Percentiles rank a stretch among this genome's conserved stretches.
phyloP scores from a whole-genome alignment of 192 early-diverging fungal genomes.

The Dissophora ornata region DNA sequence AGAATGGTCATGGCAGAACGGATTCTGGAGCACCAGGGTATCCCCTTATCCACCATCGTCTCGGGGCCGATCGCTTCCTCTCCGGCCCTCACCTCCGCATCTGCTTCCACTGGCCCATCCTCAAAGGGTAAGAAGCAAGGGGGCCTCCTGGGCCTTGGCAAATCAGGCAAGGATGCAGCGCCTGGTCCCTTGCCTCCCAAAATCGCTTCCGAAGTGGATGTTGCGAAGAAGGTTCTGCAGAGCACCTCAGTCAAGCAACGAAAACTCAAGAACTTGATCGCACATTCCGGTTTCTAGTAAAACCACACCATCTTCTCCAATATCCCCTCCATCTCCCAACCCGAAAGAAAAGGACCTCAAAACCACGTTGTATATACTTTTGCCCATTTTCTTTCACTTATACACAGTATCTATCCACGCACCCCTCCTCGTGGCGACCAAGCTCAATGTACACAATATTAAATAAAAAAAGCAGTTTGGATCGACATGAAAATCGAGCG shows the following conservation, averaged over 20 bases:
- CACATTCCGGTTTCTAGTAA: slow-evolving; percentile 41
- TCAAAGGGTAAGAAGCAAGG: slow-evolving; percentile 31
- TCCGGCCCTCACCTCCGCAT: slow-evolving; percentile 4
- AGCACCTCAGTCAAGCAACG: slow-evolving; percentile 41
- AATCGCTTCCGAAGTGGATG: slow-evolving; percentile 30
- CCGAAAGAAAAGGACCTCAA: too few relatives aligned
- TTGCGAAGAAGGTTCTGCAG: slow-evolving; percentile 35
- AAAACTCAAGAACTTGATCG: slow-evolving; percentile 44
- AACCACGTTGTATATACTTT: too few relatives aligned
- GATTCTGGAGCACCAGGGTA: slow-evolving; percentile 41
- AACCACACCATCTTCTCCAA: background rate
- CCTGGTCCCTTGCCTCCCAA: slow-evolving; percentile 9
- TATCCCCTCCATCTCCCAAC: background rate
- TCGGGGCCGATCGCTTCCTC: slow-evolving; percentile 8
- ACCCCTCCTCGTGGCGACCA: too few relatives aligned
- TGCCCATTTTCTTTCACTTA: too few relatives aligned
- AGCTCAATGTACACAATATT: too few relatives aligned
- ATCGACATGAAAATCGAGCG: too few relatives aligned
- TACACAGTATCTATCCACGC: too few relatives aligned
- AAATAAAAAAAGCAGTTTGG: too few relatives aligned
- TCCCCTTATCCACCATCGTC: background rate
- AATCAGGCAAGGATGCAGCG: slow-evolving; percentile 19
- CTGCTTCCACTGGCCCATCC: background rate
- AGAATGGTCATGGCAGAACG: slow-evolving; percentile 52
- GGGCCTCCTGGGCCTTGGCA: slow-evolving; percentile 22